Evolutionary conservation across 2,329 filamentous ascomycete species (phyloP).

Genomic region (Epichloe scottii): DNA sequence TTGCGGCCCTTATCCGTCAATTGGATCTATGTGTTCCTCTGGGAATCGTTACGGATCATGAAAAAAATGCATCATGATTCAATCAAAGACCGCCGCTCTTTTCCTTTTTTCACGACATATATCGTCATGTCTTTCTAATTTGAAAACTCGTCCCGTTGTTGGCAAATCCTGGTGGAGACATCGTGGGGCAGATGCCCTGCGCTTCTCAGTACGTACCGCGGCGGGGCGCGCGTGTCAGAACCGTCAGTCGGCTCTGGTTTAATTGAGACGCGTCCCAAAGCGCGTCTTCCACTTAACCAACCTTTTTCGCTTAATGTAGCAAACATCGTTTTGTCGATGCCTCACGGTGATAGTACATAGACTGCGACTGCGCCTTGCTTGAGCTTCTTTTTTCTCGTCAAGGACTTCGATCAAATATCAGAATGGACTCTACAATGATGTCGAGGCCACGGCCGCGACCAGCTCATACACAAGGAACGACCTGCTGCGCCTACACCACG

Average conservation of each 20-base stretch:
- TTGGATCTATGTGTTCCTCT: too few relatives aligned
- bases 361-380: not conserved
- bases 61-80: not conserved
- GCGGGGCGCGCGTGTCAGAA: not conserved
- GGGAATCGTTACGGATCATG: too few relatives aligned
- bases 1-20: slow-evolving; percentile 16
- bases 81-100: not conserved
- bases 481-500: slow-evolving; percentile 79
- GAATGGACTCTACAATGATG: slow-evolving; percentile 21
- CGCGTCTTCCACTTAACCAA: slow-evolving; percentile 21
- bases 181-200: not conserved
- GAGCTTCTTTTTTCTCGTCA: not conserved
- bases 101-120: not conserved
- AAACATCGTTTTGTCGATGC: not conserved
- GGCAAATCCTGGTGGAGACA: slow-evolving; percentile 1
- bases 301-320: not conserved
- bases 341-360: not conserved
- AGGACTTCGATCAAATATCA: not conserved
- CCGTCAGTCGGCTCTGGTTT: not conserved
- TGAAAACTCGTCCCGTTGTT: not conserved
- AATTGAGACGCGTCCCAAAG: slow-evolving; percentile 22
- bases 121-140: not conserved
- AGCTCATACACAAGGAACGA: slow-evolving; percentile 74
- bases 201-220: not conserved
- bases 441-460: slow-evolving; percentile 48